phyloP scores from a whole-genome alignment of 169 alveolate genomes.

The Toxoplasma gondii region DNA sequence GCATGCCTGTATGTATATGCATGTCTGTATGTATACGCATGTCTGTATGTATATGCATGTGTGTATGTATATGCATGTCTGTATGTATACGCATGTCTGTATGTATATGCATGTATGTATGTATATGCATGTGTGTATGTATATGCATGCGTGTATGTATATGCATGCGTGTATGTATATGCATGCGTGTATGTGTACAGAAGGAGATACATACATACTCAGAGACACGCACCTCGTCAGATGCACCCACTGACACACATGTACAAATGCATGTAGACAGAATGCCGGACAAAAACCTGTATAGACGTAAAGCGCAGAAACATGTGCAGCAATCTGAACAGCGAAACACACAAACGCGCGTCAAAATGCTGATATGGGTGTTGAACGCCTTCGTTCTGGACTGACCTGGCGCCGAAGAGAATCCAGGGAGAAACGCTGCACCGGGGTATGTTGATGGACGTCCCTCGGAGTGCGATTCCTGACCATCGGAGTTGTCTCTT shows the following conservation, averaged over 20 bases:
- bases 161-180: background rate
- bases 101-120: background rate
- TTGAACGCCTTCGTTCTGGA: background rate
- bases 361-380: too few species aligned
- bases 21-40: background rate
- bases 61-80: background rate
- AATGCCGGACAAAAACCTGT: too few species aligned
- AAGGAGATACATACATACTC: too few species aligned
- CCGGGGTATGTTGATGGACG: background rate
- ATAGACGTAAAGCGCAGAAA: too few species aligned
- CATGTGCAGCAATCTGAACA: too few species aligned
- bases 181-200: background rate
- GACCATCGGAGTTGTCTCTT: background rate
- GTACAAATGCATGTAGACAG: too few species aligned
- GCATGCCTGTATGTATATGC: background rate
- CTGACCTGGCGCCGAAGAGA: background rate
- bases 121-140: background rate
- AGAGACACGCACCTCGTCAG: too few species aligned
- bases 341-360: too few species aligned
- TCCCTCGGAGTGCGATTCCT: background rate
- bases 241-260: too few species aligned
- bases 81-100: background rate
- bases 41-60: background rate
- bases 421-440: background rate
- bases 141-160: background rate